phyloP scores from a whole-genome alignment of 345 rosid genomes.

The Balakata baccata region DNA sequence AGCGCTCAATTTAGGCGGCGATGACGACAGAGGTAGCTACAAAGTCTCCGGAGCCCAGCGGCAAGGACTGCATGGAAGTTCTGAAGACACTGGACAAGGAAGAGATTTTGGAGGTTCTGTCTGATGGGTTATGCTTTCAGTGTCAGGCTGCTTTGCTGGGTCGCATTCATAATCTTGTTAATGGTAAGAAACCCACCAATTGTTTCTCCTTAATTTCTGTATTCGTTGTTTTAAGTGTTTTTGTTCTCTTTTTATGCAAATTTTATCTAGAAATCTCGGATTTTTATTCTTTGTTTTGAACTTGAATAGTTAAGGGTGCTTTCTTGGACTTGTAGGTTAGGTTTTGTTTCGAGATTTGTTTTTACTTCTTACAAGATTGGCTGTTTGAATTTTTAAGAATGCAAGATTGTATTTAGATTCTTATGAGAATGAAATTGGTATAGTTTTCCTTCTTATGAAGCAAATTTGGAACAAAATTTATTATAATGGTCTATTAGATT shows the following conservation, averaged over 20 bases:
- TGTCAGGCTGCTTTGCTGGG: constrained; percentile 20
- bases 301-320: not conserved
- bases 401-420: no score
- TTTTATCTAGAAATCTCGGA: not conserved
- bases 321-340: no score
- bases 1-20: not conserved
- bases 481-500: not conserved
- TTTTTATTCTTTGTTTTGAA: not conserved
- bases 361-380: not conserved
- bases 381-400: not conserved
- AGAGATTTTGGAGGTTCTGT: constrained; percentile 27
- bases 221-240: not conserved
- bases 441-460: no score
- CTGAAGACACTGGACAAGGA: constrained; percentile 18
- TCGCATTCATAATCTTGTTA: constrained; percentile 14
- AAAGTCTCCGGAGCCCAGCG: not conserved
- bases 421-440: no score
- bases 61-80: constrained; percentile 1
- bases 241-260: not conserved
- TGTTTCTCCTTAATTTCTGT: not conserved
- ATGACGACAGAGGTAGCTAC: not conserved
- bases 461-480: no score
- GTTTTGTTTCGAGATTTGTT: not conserved
- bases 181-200: constrained; percentile 10
- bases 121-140: constrained; percentile 31